Percentiles rank a stretch among this genome's conserved stretches.
Conservation (phyloP, 352 stramenopile genomes). For the Phytophthora melonis region DNA sequence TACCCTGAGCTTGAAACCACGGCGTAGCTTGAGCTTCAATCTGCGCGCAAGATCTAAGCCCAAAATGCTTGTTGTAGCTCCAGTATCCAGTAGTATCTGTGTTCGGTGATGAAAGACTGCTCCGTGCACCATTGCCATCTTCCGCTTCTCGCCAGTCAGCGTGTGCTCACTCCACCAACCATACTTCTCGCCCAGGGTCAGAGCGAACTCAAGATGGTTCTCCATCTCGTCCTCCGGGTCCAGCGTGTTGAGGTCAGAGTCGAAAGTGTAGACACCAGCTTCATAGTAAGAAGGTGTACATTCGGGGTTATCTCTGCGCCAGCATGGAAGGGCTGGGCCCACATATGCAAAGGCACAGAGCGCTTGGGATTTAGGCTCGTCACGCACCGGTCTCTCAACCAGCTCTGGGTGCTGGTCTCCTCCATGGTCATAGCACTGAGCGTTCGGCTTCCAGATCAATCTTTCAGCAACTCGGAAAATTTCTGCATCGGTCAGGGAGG, state of each 20-base stretch:
- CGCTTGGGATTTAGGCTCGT: no score
- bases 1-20: not conserved
- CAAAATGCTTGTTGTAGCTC: constrained; percentile 34
- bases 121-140: not conserved
- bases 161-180: not conserved
- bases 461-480: not conserved
- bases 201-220: not conserved
- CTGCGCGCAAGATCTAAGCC: constrained; percentile 36
- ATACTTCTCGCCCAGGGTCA: not conserved
- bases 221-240: not conserved
- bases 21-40: constrained; percentile 24
- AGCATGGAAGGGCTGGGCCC: no score
- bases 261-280: no score
- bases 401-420: not conserved
- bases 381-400: constrained; percentile 9
- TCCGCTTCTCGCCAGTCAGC: not conserved
- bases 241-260: not conserved
- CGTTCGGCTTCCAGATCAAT: not conserved
- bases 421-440: no score
- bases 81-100: constrained; percentile 26
- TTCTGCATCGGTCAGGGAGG: not conserved
- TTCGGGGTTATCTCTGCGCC: no score
- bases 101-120: not conserved
- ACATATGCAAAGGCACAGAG: no score
- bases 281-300: no score